phyloP scores from a whole-genome alignment of 169 alveolate genomes.

The Hepatocystis sp. region DNA sequence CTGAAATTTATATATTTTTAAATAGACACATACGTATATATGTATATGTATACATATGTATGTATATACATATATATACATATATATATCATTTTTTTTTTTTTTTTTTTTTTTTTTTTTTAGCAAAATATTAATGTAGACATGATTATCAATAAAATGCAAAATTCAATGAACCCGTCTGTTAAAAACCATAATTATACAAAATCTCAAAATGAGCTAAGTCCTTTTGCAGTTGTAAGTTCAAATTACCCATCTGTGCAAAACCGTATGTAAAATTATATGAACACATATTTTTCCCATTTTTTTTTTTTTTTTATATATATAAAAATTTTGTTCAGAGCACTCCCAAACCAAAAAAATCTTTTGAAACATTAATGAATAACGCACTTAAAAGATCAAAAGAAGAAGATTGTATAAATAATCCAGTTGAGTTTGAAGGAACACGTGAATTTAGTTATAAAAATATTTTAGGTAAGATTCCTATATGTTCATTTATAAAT shows the following conservation, averaged over 20 bases:
- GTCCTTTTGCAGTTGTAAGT: slow-evolving; percentile 33
- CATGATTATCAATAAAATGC: slow-evolving; percentile 48
- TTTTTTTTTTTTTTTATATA: background rate
- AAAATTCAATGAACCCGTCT: slow-evolving; percentile 18
- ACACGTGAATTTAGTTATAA: slow-evolving; percentile 16
- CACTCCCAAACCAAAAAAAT: background rate
- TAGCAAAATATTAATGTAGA: slow-evolving; percentile 50
- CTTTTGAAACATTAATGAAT: slow-evolving; percentile 19
- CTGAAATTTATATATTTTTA: no score
- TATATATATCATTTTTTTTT: no score
- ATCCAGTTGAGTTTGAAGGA: slow-evolving; percentile 28
- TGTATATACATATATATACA: no score
- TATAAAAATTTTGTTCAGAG: slow-evolving; percentile 11
- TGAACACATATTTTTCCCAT: background rate
- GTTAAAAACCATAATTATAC: slow-evolving; percentile 9
- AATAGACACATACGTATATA: no score
- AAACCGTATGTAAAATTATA: slow-evolving; percentile 4
- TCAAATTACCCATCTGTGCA: background rate
- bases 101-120: no score
- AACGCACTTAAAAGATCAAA: slow-evolving; percentile 29
- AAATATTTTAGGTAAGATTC: slow-evolving; percentile 31
- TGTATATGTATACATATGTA: no score
- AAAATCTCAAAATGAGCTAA: slow-evolving; percentile 15
- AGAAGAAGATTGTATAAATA: slow-evolving; percentile 21
- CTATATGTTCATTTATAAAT: slow-evolving; percentile 3